A percentile compares a stretch with the other conserved stretches of the same genome.
phyloP scores from a whole-genome alignment of 768 basidiomycete species.

The Cystobasidium ongulense region DNA sequence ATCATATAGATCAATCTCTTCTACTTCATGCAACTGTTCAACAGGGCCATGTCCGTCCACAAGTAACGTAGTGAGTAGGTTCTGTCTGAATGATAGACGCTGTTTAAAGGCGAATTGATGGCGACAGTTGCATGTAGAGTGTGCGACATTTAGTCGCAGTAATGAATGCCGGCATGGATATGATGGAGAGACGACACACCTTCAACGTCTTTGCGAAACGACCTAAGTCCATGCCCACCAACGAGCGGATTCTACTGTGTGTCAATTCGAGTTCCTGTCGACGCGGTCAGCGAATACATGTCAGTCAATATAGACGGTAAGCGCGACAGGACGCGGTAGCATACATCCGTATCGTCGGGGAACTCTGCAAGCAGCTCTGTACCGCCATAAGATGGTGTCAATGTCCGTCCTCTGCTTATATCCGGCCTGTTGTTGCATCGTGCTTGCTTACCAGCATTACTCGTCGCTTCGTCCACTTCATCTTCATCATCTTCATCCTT shows the following conservation, averaged over 20 bases:
- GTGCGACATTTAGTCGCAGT: not conserved
- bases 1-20: constrained; percentile 92
- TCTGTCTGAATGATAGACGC: constrained; percentile 42
- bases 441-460: not conserved
- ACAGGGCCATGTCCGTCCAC: constrained; percentile 40
- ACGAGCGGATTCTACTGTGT: constrained; percentile 37
- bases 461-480: not conserved
- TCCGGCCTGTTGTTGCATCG: not conserved
- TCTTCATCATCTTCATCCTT: not conserved
- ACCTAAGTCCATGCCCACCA: constrained; percentile 35
- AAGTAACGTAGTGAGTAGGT: constrained; percentile 39
- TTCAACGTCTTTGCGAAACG: constrained; percentile 36
- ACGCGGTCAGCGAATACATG: constrained; percentile 1
- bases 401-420: not conserved
- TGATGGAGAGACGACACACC: not conserved
- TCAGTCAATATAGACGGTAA: too few relatives aligned
- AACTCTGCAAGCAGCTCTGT: constrained; percentile 32
- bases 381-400: not conserved
- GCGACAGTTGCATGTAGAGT: too few relatives aligned
- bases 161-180: too few relatives aligned
- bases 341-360: constrained; percentile 26
- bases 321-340: too few relatives aligned
- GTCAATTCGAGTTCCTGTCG: constrained; percentile 41
- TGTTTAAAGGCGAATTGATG: constrained; percentile 19
- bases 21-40: constrained; percentile 55